phyloP scores from a whole-genome alignment of 768 basidiomycete genomes.

The Russula virescens region DNA sequence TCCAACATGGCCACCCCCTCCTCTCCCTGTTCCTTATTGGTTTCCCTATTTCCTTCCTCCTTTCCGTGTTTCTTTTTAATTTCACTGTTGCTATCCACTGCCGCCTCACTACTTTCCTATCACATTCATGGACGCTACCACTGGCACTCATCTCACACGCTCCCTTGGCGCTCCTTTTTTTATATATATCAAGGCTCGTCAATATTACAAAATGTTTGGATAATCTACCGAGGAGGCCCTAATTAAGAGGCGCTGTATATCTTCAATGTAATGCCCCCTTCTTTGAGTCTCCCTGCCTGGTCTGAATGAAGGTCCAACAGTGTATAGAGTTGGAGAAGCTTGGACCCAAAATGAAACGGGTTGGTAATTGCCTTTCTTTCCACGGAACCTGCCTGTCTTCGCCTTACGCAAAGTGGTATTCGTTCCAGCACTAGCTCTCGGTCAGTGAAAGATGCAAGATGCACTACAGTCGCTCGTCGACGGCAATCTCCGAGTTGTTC shows the following conservation, averaged over 20 bases:
- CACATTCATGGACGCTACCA: conserved; percentile 15
- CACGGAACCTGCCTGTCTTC: not conserved
- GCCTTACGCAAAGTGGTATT: too few species aligned
- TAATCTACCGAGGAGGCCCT: conserved; percentile 8
- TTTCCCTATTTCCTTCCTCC: not conserved
- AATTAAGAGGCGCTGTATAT: too few species aligned
- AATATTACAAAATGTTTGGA: conserved; percentile 18
- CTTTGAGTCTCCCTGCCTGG: too few species aligned
- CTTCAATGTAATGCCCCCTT: too few species aligned
- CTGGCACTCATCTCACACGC: conserved; percentile 9
- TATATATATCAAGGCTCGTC: conserved; percentile 5
- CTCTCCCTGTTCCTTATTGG: conserved; percentile 12
- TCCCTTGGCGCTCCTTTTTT: conserved; percentile 5
- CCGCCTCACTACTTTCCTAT: not conserved
- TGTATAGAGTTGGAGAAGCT: conserved; percentile 91
- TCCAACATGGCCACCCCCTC: too few species aligned
- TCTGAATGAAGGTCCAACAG: conserved; percentile 34
- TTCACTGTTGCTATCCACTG: not conserved
- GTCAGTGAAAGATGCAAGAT: too few species aligned
- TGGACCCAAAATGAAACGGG: conserved; percentile 84
- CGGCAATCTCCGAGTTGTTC: too few species aligned
- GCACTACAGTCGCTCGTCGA: too few species aligned
- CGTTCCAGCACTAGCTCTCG: too few species aligned
- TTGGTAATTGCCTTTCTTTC: conserved; percentile 47
- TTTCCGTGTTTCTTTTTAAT: not conserved